Evolutionary conservation across 2,329 filamentous ascomycete species (phyloP).

Genomic region (Hortaea sp.): DNA sequence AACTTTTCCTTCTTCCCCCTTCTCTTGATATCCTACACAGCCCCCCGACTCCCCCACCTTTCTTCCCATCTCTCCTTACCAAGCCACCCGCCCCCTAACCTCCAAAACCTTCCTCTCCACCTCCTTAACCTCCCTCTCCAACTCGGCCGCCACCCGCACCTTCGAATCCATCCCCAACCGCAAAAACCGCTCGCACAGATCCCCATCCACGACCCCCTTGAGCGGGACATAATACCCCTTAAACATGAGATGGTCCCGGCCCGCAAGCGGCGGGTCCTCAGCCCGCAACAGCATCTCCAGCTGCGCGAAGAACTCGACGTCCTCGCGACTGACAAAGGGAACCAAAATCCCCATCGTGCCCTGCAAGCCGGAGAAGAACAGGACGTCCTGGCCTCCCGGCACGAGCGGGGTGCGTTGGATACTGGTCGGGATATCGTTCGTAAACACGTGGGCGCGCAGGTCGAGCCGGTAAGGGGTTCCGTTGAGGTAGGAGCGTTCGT

Average conservation of each 20-base stretch:
- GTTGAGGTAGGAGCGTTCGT: slow-evolving; percentile 81
- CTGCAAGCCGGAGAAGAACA: slow-evolving; percentile 90
- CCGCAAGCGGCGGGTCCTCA: slow-evolving; percentile 79
- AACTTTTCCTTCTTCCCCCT: too few species aligned
- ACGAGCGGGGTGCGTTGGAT: slow-evolving; percentile 84
- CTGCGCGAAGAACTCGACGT: slow-evolving; percentile 95
- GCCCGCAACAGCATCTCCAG: slow-evolving; percentile 79
- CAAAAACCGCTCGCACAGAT: slow-evolving; percentile 87
- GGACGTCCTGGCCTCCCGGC: slow-evolving; percentile 79
- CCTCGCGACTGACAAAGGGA: slow-evolving; percentile 82
- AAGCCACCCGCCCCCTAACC: slow-evolving; percentile 29
- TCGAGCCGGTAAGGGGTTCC: slow-evolving; percentile 77
- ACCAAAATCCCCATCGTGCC: slow-evolving; percentile 90
- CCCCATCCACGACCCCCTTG: slow-evolving; percentile 93
- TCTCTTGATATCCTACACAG: too few species aligned
- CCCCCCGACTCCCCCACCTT: too few species aligned
- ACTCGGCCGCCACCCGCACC: slow-evolving; percentile 84
- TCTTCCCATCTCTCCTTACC: too few species aligned
- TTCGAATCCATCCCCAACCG: slow-evolving; percentile 80
- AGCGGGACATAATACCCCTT: slow-evolving; percentile 91
- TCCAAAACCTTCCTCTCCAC: slow-evolving; percentile 81
- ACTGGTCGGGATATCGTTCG: slow-evolving; percentile 84
- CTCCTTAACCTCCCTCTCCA: slow-evolving; percentile 82
- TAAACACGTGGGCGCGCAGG: slow-evolving; percentile 79
- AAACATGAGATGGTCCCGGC: slow-evolving; percentile 91